Evolutionary conservation across 2,329 filamentous ascomycete species (phyloP), one percentile per base, ranked within the genome.

Genomic region (Scedosporium aurantiacum): DNA sequence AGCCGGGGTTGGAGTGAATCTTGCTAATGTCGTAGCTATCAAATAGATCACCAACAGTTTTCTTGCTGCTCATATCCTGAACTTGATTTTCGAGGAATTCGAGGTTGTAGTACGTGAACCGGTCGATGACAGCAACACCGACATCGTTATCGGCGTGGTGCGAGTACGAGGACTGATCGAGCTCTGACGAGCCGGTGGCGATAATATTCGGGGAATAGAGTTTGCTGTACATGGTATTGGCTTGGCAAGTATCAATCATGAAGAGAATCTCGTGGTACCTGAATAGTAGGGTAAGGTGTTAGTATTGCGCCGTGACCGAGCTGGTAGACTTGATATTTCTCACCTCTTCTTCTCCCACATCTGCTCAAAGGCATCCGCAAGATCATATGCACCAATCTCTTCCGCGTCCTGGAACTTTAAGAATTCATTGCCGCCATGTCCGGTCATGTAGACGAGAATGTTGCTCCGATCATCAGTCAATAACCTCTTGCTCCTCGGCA

Each of bases 161-260:
- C 1, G 90, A 96, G 75, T 99, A 99, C 0, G 90, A 96, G 4
- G 91, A 96, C 74, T 99, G 90, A 71, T 97, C 93, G 64, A 97
- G 87, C 72, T 94, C 91, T 2, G 90, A 95, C 37, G 90, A 96
- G n/a, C 94, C 94, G 0, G 95, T 99, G 0, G 94, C 94, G 69
- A 99, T 91, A 69, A 99, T 97, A 70, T 97, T 97, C 57, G 93
- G 93, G 4, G 91, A 96, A 79, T 99, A 99, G 70, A 99, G 90
- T 68, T 96, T 93, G 71, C 87, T 93, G 77, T 96, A 99, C 91
- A 99, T 97, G 37, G 94, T 99, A 74, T 99, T 99, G 61, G 94
- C 94, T 77, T 99, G 94, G 77, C 94, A 99, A 0, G 94, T 99
- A 74, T 99, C 94, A 75, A 99, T 99, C 94, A 99, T 99, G 79